Conservation (phyloP, 192 early-diverging fungal species). For the Chytriomyces confervae region DNA sequence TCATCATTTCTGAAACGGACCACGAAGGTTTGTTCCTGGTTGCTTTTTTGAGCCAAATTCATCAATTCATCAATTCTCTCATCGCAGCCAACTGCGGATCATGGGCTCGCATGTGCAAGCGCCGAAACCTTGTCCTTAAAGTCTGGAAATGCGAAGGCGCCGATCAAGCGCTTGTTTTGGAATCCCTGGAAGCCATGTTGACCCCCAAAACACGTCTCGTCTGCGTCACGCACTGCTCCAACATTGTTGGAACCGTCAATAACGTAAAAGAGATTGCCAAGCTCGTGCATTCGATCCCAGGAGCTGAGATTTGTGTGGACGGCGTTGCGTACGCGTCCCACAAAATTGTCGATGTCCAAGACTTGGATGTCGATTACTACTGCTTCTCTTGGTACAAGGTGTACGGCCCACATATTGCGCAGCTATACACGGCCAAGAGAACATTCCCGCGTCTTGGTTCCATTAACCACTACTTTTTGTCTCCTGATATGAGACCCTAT, state of each 20-base stretch:
- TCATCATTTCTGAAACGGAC: conserved; percentile 35
- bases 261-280: conserved; percentile 25
- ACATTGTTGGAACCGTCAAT: conserved; percentile 34
- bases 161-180: background rate
- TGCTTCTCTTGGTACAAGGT: conserved; percentile 42
- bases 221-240: conserved; percentile 28
- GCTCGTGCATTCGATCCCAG: conserved; percentile 23
- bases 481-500: conserved; percentile 16
- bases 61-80: background rate
- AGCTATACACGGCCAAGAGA: conserved; percentile 15
- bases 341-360: conserved; percentile 30
- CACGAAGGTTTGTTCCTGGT: conserved; percentile 21
- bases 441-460: conserved; percentile 3
- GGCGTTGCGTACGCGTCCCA: conserved; percentile 41
- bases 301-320: conserved; percentile 38
- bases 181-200: conserved; percentile 15
- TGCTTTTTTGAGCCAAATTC: background rate
- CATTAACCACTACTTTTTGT: conserved; percentile 14
- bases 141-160: conserved; percentile 26
- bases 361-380: conserved; percentile 36
- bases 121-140: conserved; percentile 16
- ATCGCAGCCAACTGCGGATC: conserved; percentile 27
- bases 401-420: conserved; percentile 38
- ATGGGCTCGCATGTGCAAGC: conserved; percentile 14
- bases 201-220: conserved; percentile 33